Base-by-base conservation (phyloP, 768 basidiomycete genomes). In the Rhodotorula babjevae region DNA sequence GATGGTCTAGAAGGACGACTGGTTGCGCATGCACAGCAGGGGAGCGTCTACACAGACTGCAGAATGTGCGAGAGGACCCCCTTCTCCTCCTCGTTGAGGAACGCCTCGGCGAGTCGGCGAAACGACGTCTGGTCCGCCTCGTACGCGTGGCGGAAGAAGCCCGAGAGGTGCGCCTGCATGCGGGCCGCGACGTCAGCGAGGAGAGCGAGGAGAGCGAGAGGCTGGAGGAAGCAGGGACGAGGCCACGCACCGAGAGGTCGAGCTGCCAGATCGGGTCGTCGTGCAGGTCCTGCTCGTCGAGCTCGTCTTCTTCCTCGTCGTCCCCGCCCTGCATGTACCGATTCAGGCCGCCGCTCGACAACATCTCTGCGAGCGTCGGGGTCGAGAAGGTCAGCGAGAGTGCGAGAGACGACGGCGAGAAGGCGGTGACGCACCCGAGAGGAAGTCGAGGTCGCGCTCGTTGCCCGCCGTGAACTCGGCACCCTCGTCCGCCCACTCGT, bases 401-500 rank as follows among this genome's bases (percentile, higher is more conserved):
- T 2, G 5, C 2, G 6, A 33, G 21, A 19, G 31, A 33, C 49
- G 15, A 33, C 14, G 18, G 31, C 1, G 12, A 52, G 44, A 6
- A 6, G 8, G 27, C 59, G 5, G 10, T 18, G 15, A n/a, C 82
- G 58, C 67, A 83, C 83, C 81, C 11, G 92, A 92, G 50, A 96
- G 82, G 83, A 88, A 91, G 33, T 88, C 87, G 16, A 76, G 44
- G 74, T 91, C 87, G 77, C 92, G 90, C n/a, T 90, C 90, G 62
- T 87, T 83, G 77, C 83, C 77, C 31, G 61, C 73, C 31, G 77
- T 87, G 61, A 86, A 82, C 47, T 85, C 80, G 61, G 85, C 86
- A 67, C 91, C 93, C 78, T 93, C 93, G 77, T 96, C 93, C 18
- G 87, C 85, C 95, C 95, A 98, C n/a, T 92, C 91, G 47, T 92